Evolutionary conservation across 2,329 filamentous ascomycete species (phyloP), one percentile per base, ranked within the genome.

Genomic region (Sphaerostilbella broomeana): DNA sequence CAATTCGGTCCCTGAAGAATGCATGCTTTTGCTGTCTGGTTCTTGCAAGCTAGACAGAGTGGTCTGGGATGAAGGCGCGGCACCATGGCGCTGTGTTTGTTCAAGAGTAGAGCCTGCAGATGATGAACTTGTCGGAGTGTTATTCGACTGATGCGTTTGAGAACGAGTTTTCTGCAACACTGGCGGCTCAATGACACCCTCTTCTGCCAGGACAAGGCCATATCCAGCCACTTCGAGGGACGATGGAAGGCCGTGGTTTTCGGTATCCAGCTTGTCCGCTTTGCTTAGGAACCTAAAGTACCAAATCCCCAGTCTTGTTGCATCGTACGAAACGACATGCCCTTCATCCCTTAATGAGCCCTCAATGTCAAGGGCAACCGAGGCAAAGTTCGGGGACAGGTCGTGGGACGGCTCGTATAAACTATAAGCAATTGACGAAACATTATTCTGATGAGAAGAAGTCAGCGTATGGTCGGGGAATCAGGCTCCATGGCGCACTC

Each of bases 391-490:
- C 25, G 67, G 61, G 15, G 65, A 58, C 24, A 64, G 60, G 27
- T 72, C 61, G 42, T 61, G 48, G 26, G 64, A 55, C 16, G 69
- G 67, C 46, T 75, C 70, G 57, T 77, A 79, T 44, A 77, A 64
- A 49, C 70, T 70, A 57, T 70, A 79, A 43, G 57, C 59, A 51
- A 79, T 59, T 36, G 68, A 72, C 33, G 70, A 66, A 51, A 79
- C 71, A 54, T 76, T 75, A 59, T 70, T 75, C 75, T 79, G 48
- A 1, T 48, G 2, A 31, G 33, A 35, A 34, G 12, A 20, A 13
- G 41, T 57, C 43, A 50, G 44, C 35, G 33, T 20, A 19, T 26
- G 47, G 54, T 20, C 58, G 48, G 3, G 20, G 5, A 31, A 18
- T 20, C 9, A 12, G 30, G 29, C 21, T 3, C n/a, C 6, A 11